These are phyloP conservation scores for Candida freyschussii DNA, from an alignment of 1,139 yeast species.

Conservation along the genomic window DNA sequence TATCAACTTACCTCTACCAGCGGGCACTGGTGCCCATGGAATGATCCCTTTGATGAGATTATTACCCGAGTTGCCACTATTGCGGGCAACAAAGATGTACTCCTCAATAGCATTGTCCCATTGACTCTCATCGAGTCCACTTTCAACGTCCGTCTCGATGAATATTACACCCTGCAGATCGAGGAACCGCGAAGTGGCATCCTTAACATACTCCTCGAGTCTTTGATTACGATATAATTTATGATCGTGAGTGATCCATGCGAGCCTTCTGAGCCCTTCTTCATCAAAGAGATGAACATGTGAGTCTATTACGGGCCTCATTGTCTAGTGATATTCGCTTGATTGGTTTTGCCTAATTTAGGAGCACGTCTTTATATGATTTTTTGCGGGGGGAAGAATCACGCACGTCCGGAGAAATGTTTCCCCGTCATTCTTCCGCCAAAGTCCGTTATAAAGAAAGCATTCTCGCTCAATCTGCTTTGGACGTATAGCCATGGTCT, in stretches of 20 bases:
- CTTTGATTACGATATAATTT: conserved; percentile 22
- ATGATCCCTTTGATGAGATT: conserved; percentile 24
- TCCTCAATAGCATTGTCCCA: conserved; percentile 28
- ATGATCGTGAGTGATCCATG: conserved; percentile 31
- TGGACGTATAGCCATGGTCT: too few relatives aligned
- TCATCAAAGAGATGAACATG: conserved; percentile 32
- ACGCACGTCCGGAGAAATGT: too few relatives aligned
- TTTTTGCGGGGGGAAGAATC: too few relatives aligned
- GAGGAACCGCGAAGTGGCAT: conserved; percentile 1
- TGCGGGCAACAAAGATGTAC: conserved; percentile 23
- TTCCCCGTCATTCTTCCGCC: too few relatives aligned
- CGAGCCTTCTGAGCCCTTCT: conserved; percentile 22
- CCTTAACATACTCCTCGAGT: conserved; percentile 22
- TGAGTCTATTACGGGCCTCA: conserved; percentile 25
- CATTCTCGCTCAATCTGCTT: too few relatives aligned
- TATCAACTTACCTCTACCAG: conserved; percentile 19
- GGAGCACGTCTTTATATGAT: too few relatives aligned
- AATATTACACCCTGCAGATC: conserved; percentile 27
- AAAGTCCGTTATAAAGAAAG: too few relatives aligned
- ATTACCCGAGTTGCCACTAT: conserved; percentile 13
- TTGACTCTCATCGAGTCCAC: conserved; percentile 14
- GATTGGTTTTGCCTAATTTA: too few relatives aligned
- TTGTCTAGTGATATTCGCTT: too few relatives aligned
- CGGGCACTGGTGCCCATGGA: conserved; percentile 29
- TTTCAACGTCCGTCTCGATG: conserved; percentile 30